These are phyloP conservation scores for Fraxinus paxiana DNA, from an alignment of 305 asterid species.

Conservation along the genomic window DNA sequence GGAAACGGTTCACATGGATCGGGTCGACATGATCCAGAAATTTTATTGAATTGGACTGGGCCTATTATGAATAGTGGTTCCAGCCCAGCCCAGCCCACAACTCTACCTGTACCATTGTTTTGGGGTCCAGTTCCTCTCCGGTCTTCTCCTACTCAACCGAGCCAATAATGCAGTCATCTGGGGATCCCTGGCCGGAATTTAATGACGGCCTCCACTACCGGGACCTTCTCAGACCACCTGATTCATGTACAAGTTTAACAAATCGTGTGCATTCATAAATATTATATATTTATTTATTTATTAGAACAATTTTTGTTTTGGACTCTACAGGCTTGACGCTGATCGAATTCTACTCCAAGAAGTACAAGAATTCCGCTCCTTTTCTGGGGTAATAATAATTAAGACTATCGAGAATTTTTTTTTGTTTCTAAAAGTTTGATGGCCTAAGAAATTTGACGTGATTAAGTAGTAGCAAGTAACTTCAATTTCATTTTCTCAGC, in stretches of 20 bases:
- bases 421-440: neutral
- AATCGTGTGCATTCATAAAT: neutral
- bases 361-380: conserved; percentile 79
- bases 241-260: conserved; percentile 43
- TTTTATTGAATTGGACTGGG: neutral
- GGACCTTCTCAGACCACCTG: conserved; percentile 48
- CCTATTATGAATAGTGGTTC: neutral
- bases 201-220: conserved; percentile 68
- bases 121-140: neutral
- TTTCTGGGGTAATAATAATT: conserved; percentile 50
- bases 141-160: neutral
- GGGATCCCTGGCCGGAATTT: conserved; percentile 72
- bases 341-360: conserved; percentile 64
- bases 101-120: neutral
- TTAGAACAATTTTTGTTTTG: neutral
- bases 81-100: neutral
- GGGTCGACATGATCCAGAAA: neutral
- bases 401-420: neutral
- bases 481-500: neutral
- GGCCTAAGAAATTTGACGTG: neutral
- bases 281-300: neutral
- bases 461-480: neutral
- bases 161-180: conserved; percentile 40
- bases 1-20: neutral
- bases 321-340: conserved; percentile 47